phyloP scores from a whole-genome alignment of 1,139 yeast species.

The Taphrina communis region DNA sequence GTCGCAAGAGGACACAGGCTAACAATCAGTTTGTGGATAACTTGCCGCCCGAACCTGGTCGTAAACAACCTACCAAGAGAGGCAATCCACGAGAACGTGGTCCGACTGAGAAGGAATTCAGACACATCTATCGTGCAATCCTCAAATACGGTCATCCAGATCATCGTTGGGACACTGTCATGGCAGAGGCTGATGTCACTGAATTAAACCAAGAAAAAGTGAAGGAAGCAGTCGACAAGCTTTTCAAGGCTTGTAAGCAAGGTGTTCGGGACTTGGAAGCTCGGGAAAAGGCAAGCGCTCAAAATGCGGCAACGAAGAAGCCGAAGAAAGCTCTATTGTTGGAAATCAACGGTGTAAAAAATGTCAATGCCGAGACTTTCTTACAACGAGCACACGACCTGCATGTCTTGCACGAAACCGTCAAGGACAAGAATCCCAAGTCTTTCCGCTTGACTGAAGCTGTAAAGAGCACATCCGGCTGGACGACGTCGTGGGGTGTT shows the following conservation, averaged over 20 bases:
- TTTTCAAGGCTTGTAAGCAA: constrained; percentile 66
- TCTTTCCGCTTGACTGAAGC: constrained; percentile 63
- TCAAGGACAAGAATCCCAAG: constrained; percentile 65
- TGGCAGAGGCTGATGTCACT: constrained; percentile 87
- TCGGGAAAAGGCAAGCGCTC: constrained; percentile 62
- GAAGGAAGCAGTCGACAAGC: constrained; percentile 74
- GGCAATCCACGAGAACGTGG: constrained; percentile 52
- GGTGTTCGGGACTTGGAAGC: constrained; percentile 71
- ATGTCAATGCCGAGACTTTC: constrained; percentile 87
- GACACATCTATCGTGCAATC: constrained; percentile 84
- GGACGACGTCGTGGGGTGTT: constrained; percentile 87
- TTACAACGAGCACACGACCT: constrained; percentile 82
- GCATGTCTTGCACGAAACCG: constrained; percentile 62
- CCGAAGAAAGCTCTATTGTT: constrained; percentile 88
- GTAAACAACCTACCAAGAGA: constrained; percentile 48
- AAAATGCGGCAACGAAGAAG: constrained; percentile 61
- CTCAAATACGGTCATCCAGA: constrained; percentile 80
- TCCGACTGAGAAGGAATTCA: constrained; percentile 82
- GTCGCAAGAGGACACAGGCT: constrained; percentile 46
- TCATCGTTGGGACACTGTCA: constrained; percentile 83
- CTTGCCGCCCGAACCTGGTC: constrained; percentile 52
- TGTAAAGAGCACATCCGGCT: constrained; percentile 84
- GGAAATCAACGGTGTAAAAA: constrained; percentile 86
- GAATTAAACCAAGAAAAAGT: constrained; percentile 84
- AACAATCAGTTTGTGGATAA: constrained; percentile 46